A percentile compares a stretch with the other conserved stretches of the same genome.
These are phyloP conservation scores for Aspergillus cristatus DNA, from an alignment of 495 filamentous ascomycete genomes.

Conservation along the genomic window DNA sequence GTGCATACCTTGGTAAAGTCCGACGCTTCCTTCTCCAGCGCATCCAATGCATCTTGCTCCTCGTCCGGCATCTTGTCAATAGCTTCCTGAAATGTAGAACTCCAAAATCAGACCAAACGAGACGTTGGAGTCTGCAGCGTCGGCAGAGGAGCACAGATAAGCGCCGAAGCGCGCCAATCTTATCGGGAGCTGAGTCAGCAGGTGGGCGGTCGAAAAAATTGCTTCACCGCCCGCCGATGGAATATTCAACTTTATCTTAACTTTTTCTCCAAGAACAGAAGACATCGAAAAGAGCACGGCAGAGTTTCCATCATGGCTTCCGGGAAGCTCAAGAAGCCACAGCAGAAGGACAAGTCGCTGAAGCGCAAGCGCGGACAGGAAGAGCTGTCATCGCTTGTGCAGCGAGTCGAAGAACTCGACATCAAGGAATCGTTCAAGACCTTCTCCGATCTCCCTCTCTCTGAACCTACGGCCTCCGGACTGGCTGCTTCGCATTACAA, in stretches of 20 bases:
- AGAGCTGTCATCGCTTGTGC: conserved; percentile 32
- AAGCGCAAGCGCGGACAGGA: conserved; percentile 56
- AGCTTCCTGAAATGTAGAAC: neutral
- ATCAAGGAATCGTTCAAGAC: conserved; percentile 35
- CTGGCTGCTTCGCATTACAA: conserved; percentile 85
- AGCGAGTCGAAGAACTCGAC: conserved; percentile 43
- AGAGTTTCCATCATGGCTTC: conserved; percentile 23
- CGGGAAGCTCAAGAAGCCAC: conserved; percentile 16
- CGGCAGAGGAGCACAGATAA: conserved; percentile 2
- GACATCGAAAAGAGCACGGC: neutral
- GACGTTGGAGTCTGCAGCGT: neutral
- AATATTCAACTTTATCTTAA: neutral
- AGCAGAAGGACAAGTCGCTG: conserved; percentile 27
- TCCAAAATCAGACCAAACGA: neutral
- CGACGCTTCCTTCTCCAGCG: conserved; percentile 76
- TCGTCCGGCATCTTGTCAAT: conserved; percentile 38
- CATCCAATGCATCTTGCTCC: conserved; percentile 73
- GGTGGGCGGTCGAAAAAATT: conserved; percentile 8
- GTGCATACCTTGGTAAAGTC: conserved; percentile 74
- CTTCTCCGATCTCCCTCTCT: conserved; percentile 81
- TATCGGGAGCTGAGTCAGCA: conserved; percentile 34
- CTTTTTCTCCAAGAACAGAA: neutral
- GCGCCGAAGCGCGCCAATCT: conserved; percentile 15
- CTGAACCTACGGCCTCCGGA: conserved; percentile 69
- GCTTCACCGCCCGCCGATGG: conserved; percentile 1